Conservation (phyloP, 2,329 filamentous ascomycete species). For the Claviceps arundinis region DNA sequence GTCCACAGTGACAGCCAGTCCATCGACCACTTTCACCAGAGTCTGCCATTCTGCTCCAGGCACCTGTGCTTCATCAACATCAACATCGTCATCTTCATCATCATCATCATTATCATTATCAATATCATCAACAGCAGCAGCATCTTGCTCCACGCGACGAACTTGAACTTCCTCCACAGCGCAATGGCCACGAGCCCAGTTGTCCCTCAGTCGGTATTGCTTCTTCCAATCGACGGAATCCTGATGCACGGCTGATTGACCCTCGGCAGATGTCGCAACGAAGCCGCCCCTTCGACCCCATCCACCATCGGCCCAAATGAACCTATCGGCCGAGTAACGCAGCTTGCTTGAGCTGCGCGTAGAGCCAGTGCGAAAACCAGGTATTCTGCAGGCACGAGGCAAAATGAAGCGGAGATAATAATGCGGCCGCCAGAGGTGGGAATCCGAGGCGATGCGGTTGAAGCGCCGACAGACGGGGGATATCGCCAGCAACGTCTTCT, state of each 20-base stretch:
- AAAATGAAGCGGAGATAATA: conserved; percentile 83
- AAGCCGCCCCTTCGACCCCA: conserved; percentile 26
- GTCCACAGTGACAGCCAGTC: conserved; percentile 68
- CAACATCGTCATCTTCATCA: conserved; percentile 17
- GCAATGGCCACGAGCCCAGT: conserved; percentile 78
- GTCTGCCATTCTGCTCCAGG: conserved; percentile 33
- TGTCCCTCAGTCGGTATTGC: conserved; percentile 78
- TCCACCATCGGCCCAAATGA: conserved; percentile 30
- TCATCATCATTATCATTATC: conserved; percentile 1
- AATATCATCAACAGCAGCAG: conserved; percentile 14
- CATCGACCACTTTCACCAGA: conserved; percentile 64
- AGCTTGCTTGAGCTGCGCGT: conserved; percentile 19
- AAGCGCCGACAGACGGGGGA: conserved; percentile 63
- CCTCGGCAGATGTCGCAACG: neutral
- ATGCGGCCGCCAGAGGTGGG: conserved; percentile 78
- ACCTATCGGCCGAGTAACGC: conserved; percentile 30
- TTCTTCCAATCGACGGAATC: conserved; percentile 64
- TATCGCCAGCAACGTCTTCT: conserved; percentile 50
- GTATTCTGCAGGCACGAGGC: conserved; percentile 63
- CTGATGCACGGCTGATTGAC: neutral
- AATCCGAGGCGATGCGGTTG: conserved; percentile 59
- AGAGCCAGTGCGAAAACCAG: conserved; percentile 40
- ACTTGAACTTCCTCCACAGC: conserved; percentile 66
- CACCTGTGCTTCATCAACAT: neutral
- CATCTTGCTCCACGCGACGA: conserved; percentile 18